Percentiles rank a stretch among this genome's conserved stretches.
Evolutionary conservation across 176 grass and related monocot species (phyloP).

Genomic region (Lolium perenne): DNA sequence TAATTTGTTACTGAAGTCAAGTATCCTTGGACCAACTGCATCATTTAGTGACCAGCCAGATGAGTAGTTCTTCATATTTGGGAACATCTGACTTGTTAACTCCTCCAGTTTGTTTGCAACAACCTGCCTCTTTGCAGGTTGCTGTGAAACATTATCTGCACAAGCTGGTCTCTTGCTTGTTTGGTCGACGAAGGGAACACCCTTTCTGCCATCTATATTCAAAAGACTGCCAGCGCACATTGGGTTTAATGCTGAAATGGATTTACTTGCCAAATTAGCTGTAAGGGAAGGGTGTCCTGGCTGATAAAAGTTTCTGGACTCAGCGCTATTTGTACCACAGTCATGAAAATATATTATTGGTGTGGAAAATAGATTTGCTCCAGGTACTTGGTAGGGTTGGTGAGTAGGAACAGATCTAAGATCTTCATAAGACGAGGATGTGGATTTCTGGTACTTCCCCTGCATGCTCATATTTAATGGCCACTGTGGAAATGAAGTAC

Average conservation of each 20-base stretch:
- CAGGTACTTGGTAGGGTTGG: conserved; percentile 39
- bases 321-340: conserved; percentile 22
- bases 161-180: conserved; percentile 50
- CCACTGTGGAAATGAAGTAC: conserved; percentile 44
- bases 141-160: conserved; percentile 47
- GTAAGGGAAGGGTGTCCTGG: conserved; percentile 40
- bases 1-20: conserved; percentile 54
- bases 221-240: conserved; percentile 34
- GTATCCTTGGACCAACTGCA: conserved; percentile 51
- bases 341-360: conserved; percentile 47
- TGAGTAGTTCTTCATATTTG: conserved; percentile 44
- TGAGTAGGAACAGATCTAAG: conserved; percentile 43
- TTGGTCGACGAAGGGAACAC: conserved; percentile 30
- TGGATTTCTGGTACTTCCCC: conserved; percentile 47
- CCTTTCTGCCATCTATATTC: conserved; percentile 46
- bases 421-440: conserved; percentile 44
- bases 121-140: conserved; percentile 59
- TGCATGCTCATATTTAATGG: conserved; percentile 40
- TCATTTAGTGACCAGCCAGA: conserved; percentile 54
- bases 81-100: conserved; percentile 3
- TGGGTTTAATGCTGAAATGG: conserved; percentile 27
- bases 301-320: conserved; percentile 47
- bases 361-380: conserved; percentile 41
- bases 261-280: conserved; percentile 42
- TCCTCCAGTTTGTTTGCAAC: conserved; percentile 47